phyloP scores from a whole-genome alignment of 2,329 filamentous ascomycete species.

The Talaromyces sp. region DNA sequence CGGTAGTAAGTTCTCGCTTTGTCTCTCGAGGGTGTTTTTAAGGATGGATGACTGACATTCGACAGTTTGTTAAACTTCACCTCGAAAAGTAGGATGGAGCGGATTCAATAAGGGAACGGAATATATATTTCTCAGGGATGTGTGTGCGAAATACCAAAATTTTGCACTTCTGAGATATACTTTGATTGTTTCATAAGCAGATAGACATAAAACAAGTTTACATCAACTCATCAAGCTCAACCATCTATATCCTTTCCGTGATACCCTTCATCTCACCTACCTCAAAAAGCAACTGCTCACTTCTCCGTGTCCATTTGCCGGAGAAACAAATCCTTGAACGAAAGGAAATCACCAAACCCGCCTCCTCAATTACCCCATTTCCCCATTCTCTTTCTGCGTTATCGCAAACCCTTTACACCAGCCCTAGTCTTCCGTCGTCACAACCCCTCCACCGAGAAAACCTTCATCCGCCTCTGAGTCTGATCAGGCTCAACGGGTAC shows the following conservation, averaged over 20 bases:
- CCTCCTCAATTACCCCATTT: neutral
- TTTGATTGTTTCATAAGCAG: neutral
- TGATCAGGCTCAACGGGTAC: neutral
- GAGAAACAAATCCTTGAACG: neutral
- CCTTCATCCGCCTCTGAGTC: neutral
- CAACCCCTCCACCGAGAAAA: neutral
- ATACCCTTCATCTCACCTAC: neutral
- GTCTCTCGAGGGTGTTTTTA: no score
- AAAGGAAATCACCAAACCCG: neutral
- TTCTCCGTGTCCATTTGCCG: neutral
- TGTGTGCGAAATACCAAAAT: no score
- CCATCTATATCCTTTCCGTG: neutral
- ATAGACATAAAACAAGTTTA: neutral
- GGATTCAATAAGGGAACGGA: no score
- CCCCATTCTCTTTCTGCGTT: neutral
- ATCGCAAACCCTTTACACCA: neutral
- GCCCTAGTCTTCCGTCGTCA: neutral
- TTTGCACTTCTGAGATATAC: neutral
- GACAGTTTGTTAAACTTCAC: neutral
- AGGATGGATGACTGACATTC: neutral
- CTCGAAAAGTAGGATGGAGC: no score
- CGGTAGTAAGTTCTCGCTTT: constrained; percentile 23
- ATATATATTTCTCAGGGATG: no score
- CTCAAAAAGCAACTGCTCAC: neutral
- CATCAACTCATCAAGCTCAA: neutral